Evolutionary conservation across 1,284 basidiomycete genomes (phyloP).

Genomic region (Anthracocystis walkeri): DNA sequence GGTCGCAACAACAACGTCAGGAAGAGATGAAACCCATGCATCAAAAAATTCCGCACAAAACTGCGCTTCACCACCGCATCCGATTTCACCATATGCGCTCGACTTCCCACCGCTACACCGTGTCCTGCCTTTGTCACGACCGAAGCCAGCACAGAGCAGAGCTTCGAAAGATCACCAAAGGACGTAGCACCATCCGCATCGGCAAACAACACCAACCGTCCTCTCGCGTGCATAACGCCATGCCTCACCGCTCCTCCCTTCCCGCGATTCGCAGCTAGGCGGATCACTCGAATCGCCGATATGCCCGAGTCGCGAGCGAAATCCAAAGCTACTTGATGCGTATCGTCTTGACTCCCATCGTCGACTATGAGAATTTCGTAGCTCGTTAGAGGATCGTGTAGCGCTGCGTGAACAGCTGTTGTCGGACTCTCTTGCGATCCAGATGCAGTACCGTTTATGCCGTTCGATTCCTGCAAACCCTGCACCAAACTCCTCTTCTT

Average conservation of each 20-base stretch:
- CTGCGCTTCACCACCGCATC: conserved; percentile 95
- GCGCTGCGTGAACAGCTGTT: conserved; percentile 14
- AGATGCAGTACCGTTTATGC: not conserved
- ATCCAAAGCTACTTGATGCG: conserved; percentile 76
- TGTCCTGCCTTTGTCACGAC: conserved; percentile 72
- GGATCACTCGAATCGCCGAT: conserved; percentile 79
- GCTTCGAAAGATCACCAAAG: conserved; percentile 81
- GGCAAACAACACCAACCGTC: conserved; percentile 84
- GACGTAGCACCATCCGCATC: conserved; percentile 92
- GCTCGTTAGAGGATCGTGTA: conserved; percentile 25
- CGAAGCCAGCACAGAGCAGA: conserved; percentile 77
- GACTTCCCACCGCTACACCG: conserved; percentile 80
- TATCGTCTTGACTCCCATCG: conserved; percentile 85
- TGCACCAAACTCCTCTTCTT: conserved; percentile 23
- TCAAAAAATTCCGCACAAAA: conserved; percentile 85
- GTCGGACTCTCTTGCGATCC: not conserved
- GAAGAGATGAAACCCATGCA: conserved; percentile 84
- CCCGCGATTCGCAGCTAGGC: conserved; percentile 83
- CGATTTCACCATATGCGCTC: conserved; percentile 89
- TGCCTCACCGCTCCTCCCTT: conserved; percentile 93
- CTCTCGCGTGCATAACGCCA: conserved; percentile 77
- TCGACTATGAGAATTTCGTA: conserved; percentile 86
- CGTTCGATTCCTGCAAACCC: conserved; percentile 5
- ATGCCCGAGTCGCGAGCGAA: conserved; percentile 75
- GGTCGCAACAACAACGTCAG: conserved; percentile 59